These are phyloP conservation scores for Colletotrichum graminicola DNA, from an alignment of 2,329 filamentous ascomycete species.

Conservation along the genomic window DNA sequence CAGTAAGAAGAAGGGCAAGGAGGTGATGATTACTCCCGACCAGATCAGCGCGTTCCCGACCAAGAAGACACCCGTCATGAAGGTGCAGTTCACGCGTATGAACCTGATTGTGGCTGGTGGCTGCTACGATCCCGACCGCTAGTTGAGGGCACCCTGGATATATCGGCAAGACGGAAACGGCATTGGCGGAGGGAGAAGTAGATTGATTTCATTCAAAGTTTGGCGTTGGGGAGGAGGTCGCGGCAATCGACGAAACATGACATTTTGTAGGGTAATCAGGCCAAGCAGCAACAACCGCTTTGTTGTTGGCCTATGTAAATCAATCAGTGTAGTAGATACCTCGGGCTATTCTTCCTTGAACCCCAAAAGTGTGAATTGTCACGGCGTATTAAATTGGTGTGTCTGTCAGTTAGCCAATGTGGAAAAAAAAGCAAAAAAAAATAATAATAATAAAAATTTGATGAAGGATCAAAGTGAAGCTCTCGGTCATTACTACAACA, in stretches of 20 bases:
- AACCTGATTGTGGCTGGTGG: slow-evolving; percentile 92
- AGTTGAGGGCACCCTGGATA: slow-evolving; percentile 40
- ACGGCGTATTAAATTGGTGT: not conserved
- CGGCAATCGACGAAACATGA: slow-evolving; percentile 20
- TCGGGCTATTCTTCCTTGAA: not conserved
- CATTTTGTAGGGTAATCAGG: slow-evolving; percentile 30
- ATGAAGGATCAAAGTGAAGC: not conserved
- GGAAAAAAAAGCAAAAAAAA: too few species aligned
- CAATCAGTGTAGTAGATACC: slow-evolving; percentile 24
- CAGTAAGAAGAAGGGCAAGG: slow-evolving; percentile 85
- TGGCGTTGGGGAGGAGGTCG: slow-evolving; percentile 37
- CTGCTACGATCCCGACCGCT: slow-evolving; percentile 69
- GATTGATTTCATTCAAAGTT: slow-evolving; percentile 37
- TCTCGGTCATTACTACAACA: not conserved
- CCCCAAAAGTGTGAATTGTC: not conserved
- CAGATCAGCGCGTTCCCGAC: slow-evolving; percentile 96
- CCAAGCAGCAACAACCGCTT: slow-evolving; percentile 6
- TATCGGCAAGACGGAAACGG: not conserved
- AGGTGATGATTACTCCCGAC: slow-evolving; percentile 89
- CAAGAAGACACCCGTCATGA: slow-evolving; percentile 95
- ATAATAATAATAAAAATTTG: too few species aligned
- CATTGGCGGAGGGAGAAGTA: not conserved
- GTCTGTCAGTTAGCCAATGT: too few species aligned
- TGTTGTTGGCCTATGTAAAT: slow-evolving; percentile 28
- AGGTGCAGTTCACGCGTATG: slow-evolving; percentile 94